Conservation (phyloP, 1,139 yeast genomes). For the Yamadazyma friedrichii region DNA sequence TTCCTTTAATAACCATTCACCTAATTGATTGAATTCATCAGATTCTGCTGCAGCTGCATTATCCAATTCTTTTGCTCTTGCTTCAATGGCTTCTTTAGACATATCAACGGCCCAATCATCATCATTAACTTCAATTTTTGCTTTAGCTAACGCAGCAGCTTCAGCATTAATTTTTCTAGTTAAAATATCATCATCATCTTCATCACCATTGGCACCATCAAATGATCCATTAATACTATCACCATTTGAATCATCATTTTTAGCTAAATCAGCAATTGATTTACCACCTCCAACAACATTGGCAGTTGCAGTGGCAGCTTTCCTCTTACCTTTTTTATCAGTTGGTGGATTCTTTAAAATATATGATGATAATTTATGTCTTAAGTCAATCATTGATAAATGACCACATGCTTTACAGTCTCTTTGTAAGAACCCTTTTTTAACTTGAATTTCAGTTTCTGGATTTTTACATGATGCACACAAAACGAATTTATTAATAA, state of each 20-base stretch:
- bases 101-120: slow-evolving; percentile 99
- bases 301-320: slow-evolving; percentile 88
- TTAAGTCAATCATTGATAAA: slow-evolving; percentile 77
- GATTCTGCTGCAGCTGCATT: slow-evolving; percentile 47
- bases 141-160: slow-evolving; percentile 62
- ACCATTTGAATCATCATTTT: slow-evolving; percentile 49
- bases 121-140: slow-evolving; percentile 67
- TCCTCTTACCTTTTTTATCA: slow-evolving; percentile 58
- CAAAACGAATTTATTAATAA: slow-evolving; percentile 86
- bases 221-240: slow-evolving; percentile 18
- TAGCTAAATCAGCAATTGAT: slow-evolving; percentile 74
- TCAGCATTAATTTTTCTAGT: slow-evolving; percentile 82
- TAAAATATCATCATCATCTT: slow-evolving; percentile 72
- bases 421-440: slow-evolving; percentile 74
- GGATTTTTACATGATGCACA: slow-evolving; percentile 97
- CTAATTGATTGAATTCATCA: slow-evolving; percentile 67
- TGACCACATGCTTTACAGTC: slow-evolving; percentile 99
- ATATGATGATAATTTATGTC: slow-evolving; percentile 82
- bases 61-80: slow-evolving; percentile 87
- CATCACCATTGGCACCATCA: slow-evolving; percentile 49
- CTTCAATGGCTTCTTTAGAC: slow-evolving; percentile 94
- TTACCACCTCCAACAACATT: slow-evolving; percentile 88
- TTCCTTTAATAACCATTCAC: slow-evolving; percentile 76
- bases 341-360: slow-evolving; percentile 93
- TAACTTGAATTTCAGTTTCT: slow-evolving; percentile 86